These are phyloP conservation scores for Hsuehochloa calcarea DNA, from an alignment of 176 grass and related monocot species.

Conservation along the genomic window DNA sequence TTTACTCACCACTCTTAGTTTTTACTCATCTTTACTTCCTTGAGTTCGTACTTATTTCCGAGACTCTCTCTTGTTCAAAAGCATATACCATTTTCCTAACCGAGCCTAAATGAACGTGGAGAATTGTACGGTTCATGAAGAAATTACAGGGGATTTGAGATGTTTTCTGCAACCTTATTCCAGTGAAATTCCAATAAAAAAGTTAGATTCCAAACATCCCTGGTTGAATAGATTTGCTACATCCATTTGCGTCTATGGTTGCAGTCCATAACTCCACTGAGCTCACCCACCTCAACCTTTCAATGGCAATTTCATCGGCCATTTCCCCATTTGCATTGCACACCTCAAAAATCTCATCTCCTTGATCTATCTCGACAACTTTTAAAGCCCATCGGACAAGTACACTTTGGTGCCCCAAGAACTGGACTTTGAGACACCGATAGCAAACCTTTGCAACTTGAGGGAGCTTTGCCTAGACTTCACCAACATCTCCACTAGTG, in stretches of 20 bases:
- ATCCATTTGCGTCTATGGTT: not conserved
- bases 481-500: no score
- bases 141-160: not conserved
- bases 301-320: not conserved
- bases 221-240: not conserved
- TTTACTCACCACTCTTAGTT: no score
- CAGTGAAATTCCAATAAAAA: not conserved
- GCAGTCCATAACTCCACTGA: not conserved
- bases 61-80: no score
- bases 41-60: no score
- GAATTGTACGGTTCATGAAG: not conserved
- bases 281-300: not conserved
- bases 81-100: no score
- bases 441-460: not conserved
- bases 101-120: no score
- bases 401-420: not conserved
- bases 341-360: not conserved
- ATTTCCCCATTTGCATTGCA: not conserved
- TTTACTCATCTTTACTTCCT: no score
- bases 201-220: not conserved
- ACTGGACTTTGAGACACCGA: not conserved
- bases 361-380: not conserved
- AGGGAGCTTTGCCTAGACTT: no score
- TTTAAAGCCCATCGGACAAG: not conserved
- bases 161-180: not conserved